Conservation (phyloP, 2,329 filamentous ascomycete species). For the Colletotrichum sp. region DNA sequence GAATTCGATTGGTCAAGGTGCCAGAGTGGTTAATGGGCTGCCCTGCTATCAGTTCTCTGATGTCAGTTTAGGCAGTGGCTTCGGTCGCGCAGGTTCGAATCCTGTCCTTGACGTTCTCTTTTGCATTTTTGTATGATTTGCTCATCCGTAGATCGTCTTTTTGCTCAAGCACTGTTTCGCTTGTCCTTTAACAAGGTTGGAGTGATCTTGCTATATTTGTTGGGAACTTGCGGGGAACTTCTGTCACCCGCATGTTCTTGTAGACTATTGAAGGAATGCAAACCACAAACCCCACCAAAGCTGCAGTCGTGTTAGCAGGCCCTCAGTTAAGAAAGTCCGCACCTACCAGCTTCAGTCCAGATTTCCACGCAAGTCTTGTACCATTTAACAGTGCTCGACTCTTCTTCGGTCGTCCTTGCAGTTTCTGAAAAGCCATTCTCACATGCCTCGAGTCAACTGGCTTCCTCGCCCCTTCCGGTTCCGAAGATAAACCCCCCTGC, state of each 20-base stretch:
- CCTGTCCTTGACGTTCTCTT: neutral
- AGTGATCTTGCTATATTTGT: too few species aligned
- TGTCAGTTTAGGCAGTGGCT: neutral
- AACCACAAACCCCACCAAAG: neutral
- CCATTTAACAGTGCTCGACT: neutral
- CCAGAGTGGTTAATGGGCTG: constrained; percentile 13
- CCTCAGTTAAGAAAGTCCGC: neutral
- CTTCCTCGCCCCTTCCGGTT: neutral
- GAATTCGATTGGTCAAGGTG: neutral
- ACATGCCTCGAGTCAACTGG: neutral
- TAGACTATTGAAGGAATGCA: too few species aligned
- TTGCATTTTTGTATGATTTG: neutral
- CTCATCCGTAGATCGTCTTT: neutral
- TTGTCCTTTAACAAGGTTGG: too few species aligned
- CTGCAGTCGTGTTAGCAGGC: neutral
- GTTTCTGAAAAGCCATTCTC: neutral
- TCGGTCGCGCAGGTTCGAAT: constrained; percentile 13
- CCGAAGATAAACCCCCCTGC: neutral
- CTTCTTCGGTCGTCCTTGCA: neutral
- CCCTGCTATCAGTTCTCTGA: constrained; percentile 2
- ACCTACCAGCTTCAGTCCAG: neutral
- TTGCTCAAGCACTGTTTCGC: too few species aligned
- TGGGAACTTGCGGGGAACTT: too few species aligned
- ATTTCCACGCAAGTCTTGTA: neutral
- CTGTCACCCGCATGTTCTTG: too few species aligned